phyloP scores from a whole-genome alignment of 768 basidiomycete genomes.

The Cystobasidiopsis lactophilus region DNA sequence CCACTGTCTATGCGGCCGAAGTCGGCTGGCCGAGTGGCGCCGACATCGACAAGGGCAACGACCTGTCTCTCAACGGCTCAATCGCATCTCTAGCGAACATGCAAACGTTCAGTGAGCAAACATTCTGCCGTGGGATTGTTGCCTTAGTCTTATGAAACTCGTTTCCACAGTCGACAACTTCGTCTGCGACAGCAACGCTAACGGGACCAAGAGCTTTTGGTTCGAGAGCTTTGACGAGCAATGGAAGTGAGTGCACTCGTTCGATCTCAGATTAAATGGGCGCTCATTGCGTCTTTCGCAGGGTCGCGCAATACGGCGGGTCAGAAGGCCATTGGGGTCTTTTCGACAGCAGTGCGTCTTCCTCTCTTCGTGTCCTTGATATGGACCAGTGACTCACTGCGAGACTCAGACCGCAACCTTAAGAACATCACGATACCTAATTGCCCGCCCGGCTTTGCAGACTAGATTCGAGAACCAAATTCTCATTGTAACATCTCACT shows the following conservation, averaged over 20 bases:
- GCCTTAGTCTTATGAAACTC: no score
- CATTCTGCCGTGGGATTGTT: no score
- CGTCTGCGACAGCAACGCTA: slow-evolving; percentile 63
- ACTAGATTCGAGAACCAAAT: no score
- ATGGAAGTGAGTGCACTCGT: slow-evolving; percentile 15
- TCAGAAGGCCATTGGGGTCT: slow-evolving; percentile 36
- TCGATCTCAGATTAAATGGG: no score
- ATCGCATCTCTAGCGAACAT: slow-evolving; percentile 10
- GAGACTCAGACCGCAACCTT: slow-evolving; percentile 39
- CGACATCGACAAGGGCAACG: slow-evolving; percentile 14
- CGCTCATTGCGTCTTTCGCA: neutral
- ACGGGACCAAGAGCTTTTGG: slow-evolving; percentile 39
- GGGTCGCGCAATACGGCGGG: slow-evolving; percentile 39
- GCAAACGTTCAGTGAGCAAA: slow-evolving; percentile 26
- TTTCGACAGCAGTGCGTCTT: neutral
- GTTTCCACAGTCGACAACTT: slow-evolving; percentile 52
- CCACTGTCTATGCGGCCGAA: slow-evolving; percentile 75
- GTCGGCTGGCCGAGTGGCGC: slow-evolving; percentile 26
- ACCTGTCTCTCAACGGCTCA: slow-evolving; percentile 9
- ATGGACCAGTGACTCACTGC: slow-evolving; percentile 42
- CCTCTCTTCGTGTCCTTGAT: no score
- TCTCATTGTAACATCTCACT: no score
- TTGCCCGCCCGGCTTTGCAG: slow-evolving; percentile 27
- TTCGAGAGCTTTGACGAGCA: slow-evolving; percentile 30
- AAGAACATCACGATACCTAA: slow-evolving; percentile 47